A percentile compares a stretch with the other conserved stretches of the same genome.
Evolutionary conservation across 164 flowering plant species (phyloP).

Genomic region (Sextonia rubra): DNA sequence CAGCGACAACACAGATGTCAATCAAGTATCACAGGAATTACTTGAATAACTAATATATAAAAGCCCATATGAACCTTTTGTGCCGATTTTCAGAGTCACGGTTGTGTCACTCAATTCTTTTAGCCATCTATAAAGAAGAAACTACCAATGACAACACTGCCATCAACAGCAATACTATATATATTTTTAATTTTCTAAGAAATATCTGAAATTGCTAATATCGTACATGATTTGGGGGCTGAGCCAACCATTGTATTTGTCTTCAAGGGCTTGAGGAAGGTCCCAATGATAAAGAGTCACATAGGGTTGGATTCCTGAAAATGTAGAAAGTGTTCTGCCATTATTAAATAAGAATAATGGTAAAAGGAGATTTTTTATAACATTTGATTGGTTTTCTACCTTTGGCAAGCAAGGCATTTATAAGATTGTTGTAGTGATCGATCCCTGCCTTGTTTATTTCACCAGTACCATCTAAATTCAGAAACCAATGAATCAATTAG

Average conservation of each 20-base stretch:
- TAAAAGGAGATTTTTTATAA: neutral
- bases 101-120: no score
- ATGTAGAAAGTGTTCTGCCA: neutral
- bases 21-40: neutral
- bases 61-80: no score
- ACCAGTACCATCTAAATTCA: conserved; percentile 70
- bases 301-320: conserved; percentile 83
- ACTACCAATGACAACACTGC: no score
- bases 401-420: conserved; percentile 70
- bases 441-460: conserved; percentile 79
- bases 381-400: conserved; percentile 31
- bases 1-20: no score
- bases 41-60: neutral
- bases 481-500: neutral
- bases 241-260: conserved; percentile 81
- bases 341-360: neutral
- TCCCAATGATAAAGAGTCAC: conserved; percentile 94
- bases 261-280: conserved; percentile 79
- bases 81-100: no score
- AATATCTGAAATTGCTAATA: no score
- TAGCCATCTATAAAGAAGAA: no score
- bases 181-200: no score
- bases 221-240: conserved; percentile 57
- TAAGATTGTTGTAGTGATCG: conserved; percentile 77
- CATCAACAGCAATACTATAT: no score